Percentiles rank a stretch among this genome's conserved stretches.
phyloP scores from a whole-genome alignment of 2,329 filamentous ascomycete species.

The Cladosporium colombiae region DNA sequence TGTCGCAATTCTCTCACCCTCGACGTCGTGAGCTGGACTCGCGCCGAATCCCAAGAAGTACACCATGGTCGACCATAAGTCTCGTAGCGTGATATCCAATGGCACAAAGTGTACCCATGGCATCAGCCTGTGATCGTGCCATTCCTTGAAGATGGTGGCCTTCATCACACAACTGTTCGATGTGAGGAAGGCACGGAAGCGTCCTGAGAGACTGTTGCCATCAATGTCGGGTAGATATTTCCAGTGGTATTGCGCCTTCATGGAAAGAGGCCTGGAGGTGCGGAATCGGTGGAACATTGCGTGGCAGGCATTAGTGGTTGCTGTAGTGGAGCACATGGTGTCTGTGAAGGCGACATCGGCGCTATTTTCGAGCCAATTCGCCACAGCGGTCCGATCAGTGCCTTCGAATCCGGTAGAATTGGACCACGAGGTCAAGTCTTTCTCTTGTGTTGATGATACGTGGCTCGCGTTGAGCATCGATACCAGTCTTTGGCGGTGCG shows the following conservation, averaged over 20 bases:
- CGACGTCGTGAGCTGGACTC: constrained; percentile 18
- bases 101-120: constrained; percentile 42
- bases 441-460: not conserved
- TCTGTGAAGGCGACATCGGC: constrained; percentile 11
- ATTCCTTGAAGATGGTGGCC: constrained; percentile 40
- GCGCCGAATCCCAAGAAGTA: constrained; percentile 25
- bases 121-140: constrained; percentile 40
- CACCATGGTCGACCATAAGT: constrained; percentile 34
- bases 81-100: constrained; percentile 33
- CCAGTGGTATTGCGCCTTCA: constrained; percentile 47
- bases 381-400: not conserved
- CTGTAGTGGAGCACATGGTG: not conserved
- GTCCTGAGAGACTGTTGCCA: constrained; percentile 54
- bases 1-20: constrained; percentile 29
- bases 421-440: not conserved
- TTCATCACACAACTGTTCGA: constrained; percentile 36
- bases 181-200: constrained; percentile 35
- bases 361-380: not conserved
- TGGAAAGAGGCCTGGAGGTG: constrained; percentile 35
- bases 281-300: constrained; percentile 30
- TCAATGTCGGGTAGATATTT: constrained; percentile 77
- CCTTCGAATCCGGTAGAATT: not conserved
- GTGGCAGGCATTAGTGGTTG: not conserved
- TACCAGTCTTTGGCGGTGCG: constrained; percentile 72
- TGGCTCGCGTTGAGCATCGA: constrained; percentile 67